These are phyloP conservation scores for Pseudocercospora crystallina DNA, from an alignment of 2,329 filamentous ascomycete species.

Conservation along the genomic window DNA sequence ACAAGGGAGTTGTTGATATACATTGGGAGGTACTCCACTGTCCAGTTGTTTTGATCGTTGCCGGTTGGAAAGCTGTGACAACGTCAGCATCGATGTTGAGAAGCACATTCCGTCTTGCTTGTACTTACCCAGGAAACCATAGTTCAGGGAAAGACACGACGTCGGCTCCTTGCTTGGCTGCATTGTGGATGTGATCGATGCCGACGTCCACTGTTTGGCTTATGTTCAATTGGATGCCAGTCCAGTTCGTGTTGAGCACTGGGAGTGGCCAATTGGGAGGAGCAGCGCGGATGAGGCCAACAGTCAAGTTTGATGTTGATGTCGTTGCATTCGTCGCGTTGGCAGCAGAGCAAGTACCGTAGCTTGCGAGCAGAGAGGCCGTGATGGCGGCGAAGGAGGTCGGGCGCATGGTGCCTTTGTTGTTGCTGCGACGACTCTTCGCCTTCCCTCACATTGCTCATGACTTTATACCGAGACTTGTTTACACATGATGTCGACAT, in stretches of 20 bases:
- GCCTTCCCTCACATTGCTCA: too few relatives aligned
- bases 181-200: neutral
- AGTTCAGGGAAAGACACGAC: conserved; percentile 1
- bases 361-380: too few relatives aligned
- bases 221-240: neutral
- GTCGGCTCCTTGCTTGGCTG: neutral
- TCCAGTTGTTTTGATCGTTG: neutral
- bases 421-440: too few relatives aligned
- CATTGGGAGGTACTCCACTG: neutral
- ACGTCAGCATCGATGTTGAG: neutral
- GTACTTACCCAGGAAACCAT: conserved; percentile 4
- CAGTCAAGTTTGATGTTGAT: neutral
- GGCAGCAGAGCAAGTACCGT: too few relatives aligned
- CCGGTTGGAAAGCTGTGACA: neutral
- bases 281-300: neutral
- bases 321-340: too few relatives aligned
- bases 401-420: too few relatives aligned
- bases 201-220: neutral
- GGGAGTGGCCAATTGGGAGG: conserved; percentile 3
- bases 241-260: conserved; percentile 1
- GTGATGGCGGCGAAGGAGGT: too few relatives aligned
- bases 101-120: too few relatives aligned
- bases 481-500: too few relatives aligned
- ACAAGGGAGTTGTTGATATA: conserved; percentile 1
- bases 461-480: too few relatives aligned